Base-by-base conservation (phyloP, 768 basidiomycete genomes). In the Russula sp. region DNA sequence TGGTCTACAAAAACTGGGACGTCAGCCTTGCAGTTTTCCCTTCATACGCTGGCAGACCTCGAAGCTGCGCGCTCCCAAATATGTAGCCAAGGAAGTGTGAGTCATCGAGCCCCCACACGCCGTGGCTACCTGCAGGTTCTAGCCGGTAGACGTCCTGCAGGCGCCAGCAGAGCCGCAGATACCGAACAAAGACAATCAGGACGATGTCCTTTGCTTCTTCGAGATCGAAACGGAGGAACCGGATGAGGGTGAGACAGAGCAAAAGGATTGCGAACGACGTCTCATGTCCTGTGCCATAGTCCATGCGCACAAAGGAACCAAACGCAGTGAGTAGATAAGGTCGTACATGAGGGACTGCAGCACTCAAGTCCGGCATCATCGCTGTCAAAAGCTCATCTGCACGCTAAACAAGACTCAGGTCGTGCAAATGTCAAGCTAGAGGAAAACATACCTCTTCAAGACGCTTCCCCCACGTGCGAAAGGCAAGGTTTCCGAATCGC, bases 261-360 rank as follows among this genome's bases (percentile, higher is more conserved):
- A 98, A 78, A 62, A 92, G 88, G 18, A 95, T 75, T 7, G 82
- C 83, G 70, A 97, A 98, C 0, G 90, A 87, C 0, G 92, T 81
- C 76, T 98, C 97, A 69, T 99, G 97, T 1, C 97, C 97, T 4
- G 92, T 93, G 1, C 97, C 96, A 70, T 98, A 98, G 77, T 99
- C 97, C 76, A 98, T 84, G 58, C 97, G 83, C 13, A 82, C 80
- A 68, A 92, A 88, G 5, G 90, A 93, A 8, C 97, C 97, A 72
- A 98, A 98, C 1, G 93, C 87, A 3, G 83, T 78, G 57, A 88
- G 68, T 35, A 98, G 73, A 66, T 96, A 90, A 1, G 93, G 91
- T 39, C 83, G 82, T 56, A 98, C 70, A 58, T 87, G 83, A 2
- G 85, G 84, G 41, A 84, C 76, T 7, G 78, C 79, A 16, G 73